Evolutionary conservation across 2,329 filamentous ascomycete genomes (phyloP), one percentile per base, ranked within the genome.

Genomic region (Fusarium sterilihyphosum): DNA sequence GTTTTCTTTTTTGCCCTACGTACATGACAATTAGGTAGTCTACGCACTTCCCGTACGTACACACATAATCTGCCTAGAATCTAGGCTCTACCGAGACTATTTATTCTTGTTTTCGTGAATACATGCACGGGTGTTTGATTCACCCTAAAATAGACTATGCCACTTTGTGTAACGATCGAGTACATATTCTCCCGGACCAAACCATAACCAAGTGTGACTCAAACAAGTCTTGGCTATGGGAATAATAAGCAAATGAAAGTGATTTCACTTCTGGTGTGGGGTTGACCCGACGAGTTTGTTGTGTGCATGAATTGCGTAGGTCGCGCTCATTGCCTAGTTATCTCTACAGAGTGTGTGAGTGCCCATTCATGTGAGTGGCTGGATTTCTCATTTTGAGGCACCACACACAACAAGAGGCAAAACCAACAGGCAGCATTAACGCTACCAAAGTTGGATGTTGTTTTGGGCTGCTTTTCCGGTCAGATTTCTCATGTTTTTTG

Each of bases 401-500:
- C 47, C 35, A 12, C 61, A 44, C n/a, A 11, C 38, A 33, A 64
- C 14, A 37, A 33, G 31, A 26, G 37, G 56, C 65, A 31, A 46
- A 38, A 13, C 64, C 59, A 65, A 65, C 59, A 70, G 66, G 66
- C 59, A 70, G 50, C 58, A 69, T 49, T 38, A 67, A 35, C 50
- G 64, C 38, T 38, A 47, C 59, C 8, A 31, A 44, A 24, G n/a
- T 29, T 37, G 29, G 31, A 20, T 2, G n/a, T 26, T 24, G n/a
- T 35, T 54, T 29, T n/a, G 52, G 40, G n/a, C 33, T 35, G 16
- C 20, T 35, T 46, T 63, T 20, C 44, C 12, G 38, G 40, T 40
- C 49, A 29, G 31, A 33, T 35, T 47, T 24, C 24, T 22, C 22
- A 33, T 61, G 37, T 26, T 26, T 31, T 38, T 53, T 53, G 12